These are phyloP conservation scores for Aspergillus spinulosporus DNA, from an alignment of 2,329 filamentous ascomycete species.

Conservation along the genomic window DNA sequence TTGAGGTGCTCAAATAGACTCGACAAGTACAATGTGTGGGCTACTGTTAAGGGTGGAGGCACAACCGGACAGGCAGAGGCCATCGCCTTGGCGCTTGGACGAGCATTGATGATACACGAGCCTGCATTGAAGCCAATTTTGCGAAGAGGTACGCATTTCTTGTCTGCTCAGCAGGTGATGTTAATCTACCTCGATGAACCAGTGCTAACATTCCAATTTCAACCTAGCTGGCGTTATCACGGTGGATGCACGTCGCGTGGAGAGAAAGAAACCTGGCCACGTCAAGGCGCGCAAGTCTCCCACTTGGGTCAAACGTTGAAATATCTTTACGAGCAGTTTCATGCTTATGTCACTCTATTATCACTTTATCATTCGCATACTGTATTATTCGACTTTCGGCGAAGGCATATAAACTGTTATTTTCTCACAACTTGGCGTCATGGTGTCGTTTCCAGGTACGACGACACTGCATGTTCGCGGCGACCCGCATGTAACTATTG, in stretches of 20 bases:
- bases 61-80: constrained; percentile 95
- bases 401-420: constrained; percentile 19
- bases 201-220: constrained; percentile 21
- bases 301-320: constrained; percentile 86
- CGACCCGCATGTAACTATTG: constrained; percentile 27
- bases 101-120: constrained; percentile 86
- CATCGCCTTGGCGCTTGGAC: constrained; percentile 83
- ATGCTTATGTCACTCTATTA: constrained; percentile 25
- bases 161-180: not conserved
- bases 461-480: constrained; percentile 24
- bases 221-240: constrained; percentile 82
- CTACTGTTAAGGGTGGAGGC: constrained; percentile 78
- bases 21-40: constrained; percentile 98
- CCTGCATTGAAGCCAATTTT: constrained; percentile 84
- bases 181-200: not conserved
- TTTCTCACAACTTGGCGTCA: constrained; percentile 20
- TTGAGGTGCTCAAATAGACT: constrained; percentile 77
- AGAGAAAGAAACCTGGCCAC: constrained; percentile 96
- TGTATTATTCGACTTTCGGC: constrained; percentile 26
- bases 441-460: constrained; percentile 22
- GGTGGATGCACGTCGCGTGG: constrained; percentile 85
- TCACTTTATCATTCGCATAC: constrained; percentile 15
- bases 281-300: constrained; percentile 98
- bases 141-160: constrained; percentile 71
- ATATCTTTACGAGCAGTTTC: not conserved